Base-by-base conservation (phyloP, 2,329 filamentous ascomycete genomes). In the Ophiosphaerella herpotricha region DNA sequence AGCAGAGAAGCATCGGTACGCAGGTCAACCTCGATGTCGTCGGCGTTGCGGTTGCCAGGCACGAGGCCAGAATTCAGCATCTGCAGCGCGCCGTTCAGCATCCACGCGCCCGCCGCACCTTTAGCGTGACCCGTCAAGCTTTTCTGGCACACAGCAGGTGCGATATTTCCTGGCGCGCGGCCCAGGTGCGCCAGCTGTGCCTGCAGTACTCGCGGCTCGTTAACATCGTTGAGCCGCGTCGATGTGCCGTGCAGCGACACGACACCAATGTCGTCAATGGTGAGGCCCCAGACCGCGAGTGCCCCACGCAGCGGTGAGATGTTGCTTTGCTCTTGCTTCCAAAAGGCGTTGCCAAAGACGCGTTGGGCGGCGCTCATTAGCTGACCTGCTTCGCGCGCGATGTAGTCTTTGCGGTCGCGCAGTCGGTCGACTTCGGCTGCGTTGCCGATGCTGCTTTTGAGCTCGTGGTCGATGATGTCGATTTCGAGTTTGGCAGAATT, bases 201-300 rank as follows among this genome's bases (percentile, higher is more conserved):
- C 81, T 93, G 97, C 66, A 99, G 89, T 69, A 97, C 93, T 46
- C 92, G 92, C n/a, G 93, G 97, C 76, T 99, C 94, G 77, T 99
- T 99, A 86, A 97, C 97, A 81, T 99, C 94, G 75, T 99, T 99
- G 63, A 94, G 94, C 71, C 95, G 91, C 60, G 94, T 99, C 1
- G 93, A 97, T 32, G 94, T 99, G 67, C 94, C 94, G 80, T 99
- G 94, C 90, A 97, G 97, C 12, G 93, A 97, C 13, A 93, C 93
- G 57, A 99, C 91, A 63, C 82, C 89, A 31, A 99, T 85, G 67
- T 99, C 94, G 69, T 99, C 94, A 59, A 99, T 90, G 7, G 94
- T 97, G 48, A 99, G 87, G 71, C 93, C 93, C 94, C 94, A 99
- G 8, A 93, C 97, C 39, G 94, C 94, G 57, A 99, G 85, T 51